Evolutionary conservation across 192 early-diverging fungal species (phyloP), one percentile per base, ranked within the genome.

Genomic region (Chytriomyces sp.): DNA sequence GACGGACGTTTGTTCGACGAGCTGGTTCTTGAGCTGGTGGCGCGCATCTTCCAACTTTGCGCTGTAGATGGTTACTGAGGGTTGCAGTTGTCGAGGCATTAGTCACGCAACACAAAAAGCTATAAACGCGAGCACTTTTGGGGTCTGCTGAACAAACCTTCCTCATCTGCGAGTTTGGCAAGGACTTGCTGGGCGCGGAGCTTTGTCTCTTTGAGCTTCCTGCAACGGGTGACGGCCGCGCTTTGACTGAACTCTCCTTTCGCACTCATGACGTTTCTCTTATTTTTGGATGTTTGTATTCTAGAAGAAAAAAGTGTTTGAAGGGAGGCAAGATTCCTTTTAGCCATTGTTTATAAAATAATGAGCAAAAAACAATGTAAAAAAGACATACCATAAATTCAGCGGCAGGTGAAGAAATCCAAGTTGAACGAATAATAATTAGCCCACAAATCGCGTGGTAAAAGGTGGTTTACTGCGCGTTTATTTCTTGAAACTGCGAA

Each of bases 151-250:
- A 3, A 24, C 11, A 28, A 23, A 78, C 77, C 77, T 65, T 78
- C 77, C 0, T 78, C 77, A 49, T 78, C 77, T 10, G 77, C 77
- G 35, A 78, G 77, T 48, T 70, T 72, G 63, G 69, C 77, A 18
- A 78, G 35, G 61, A 45, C 66, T 35, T 68, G 44, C 48, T 72
- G 77, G 11, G 77, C 77, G 46, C 72, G 71, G 24, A 78, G 69
- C 69, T 78, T 78, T 8, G 45, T 8, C 50, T 78, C 77, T 26
- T 72, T 70, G 6, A 78, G 24, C 26, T 65, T 78, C 24, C 64
- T 26, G 62, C 69, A 71, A n/a, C 77, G 68, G 7, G 64, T 67
- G 44, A 76, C 74, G 26, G 74, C 45, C 5, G 62, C 74, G 46
- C 47, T 67, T 48, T 76, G 74, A 20, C 49, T 67, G 64, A 76